Base-by-base conservation (phyloP, 148 eudicot genomes). In the Rhododendron vialii region DNA sequence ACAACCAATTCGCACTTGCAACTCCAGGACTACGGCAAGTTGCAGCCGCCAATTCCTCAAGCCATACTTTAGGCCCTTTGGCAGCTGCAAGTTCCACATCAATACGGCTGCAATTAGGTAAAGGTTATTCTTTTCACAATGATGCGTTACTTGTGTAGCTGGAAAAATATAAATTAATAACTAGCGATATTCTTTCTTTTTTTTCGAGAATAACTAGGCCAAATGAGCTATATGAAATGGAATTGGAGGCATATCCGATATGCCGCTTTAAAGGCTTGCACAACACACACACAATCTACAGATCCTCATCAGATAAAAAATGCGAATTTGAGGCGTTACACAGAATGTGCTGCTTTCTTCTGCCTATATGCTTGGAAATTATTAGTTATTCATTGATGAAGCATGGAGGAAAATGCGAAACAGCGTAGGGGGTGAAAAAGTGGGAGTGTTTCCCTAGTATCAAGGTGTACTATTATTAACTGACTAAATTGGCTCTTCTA, bases 401-500 rank as follows among this genome's bases (percentile, higher is more conserved):
- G 30, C 59, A 55, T 2, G n/a, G 24, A 57, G 50, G n/a, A n/a
- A n/a, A 55, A 82, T 1, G 14, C 5, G 13, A 77, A 84, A 57
- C 20, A 20, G 43, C 30, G n/a, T 48, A 63, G 48, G 50, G 50
- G 45, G 7, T n/a, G 69, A 14, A 57, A 53, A n/a, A n/a, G 81
- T 69, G 77, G 59, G 86, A 47, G 45, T 28, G 59, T 20, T 47
- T 28, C 22, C 12, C 53, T 3, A 11, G 67, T 77, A 30, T 90
- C 86, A 88, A 50, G 93, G 90, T 86, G 88, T 87, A 53, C 81
- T 85, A 84, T 91, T 86, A 43, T 91, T 86, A 43, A 87, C 87
- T 1, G 90, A 87, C 80, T 89, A 86, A 51, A 91, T 82, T 41
- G 92, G 88, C 88, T 94, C 95, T 78, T 95, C 93, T 76, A 86